A percentile compares a stretch with the other conserved stretches of the same genome.
phyloP scores from a whole-genome alignment of 306 rosid species.

The Sicyos edulis region DNA sequence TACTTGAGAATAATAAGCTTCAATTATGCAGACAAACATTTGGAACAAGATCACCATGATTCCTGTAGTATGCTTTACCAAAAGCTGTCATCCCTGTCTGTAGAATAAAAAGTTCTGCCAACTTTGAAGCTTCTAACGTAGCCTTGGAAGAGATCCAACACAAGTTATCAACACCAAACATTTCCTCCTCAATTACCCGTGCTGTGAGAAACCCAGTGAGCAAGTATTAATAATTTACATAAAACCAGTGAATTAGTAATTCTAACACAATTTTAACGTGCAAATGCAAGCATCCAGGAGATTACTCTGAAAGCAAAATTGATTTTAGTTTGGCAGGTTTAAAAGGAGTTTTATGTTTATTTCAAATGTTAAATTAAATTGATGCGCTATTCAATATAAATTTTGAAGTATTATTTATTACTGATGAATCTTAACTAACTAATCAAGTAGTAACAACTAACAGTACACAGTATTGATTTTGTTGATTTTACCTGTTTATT shows the following conservation, averaged over 20 bases:
- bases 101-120: constrained; percentile 73
- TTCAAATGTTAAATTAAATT: not conserved
- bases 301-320: not conserved
- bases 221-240: constrained; percentile 18
- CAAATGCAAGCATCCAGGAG: not conserved
- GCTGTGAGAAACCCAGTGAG: constrained; percentile 34
- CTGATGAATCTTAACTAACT: not conserved
- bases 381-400: not conserved
- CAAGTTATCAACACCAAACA: constrained; percentile 90
- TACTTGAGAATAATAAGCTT: not conserved
- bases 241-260: constrained; percentile 19
- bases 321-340: not conserved
- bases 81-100: constrained; percentile 98
- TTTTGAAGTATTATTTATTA: not conserved
- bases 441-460: not conserved
- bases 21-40: constrained; percentile 46
- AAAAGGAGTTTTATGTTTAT: not conserved
- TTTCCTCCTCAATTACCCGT: constrained; percentile 90
- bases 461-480: not conserved
- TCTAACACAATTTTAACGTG: not conserved
- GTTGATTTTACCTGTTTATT: not conserved
- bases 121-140: constrained; percentile 73
- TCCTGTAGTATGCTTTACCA: constrained; percentile 89
- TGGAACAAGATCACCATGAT: constrained; percentile 75
- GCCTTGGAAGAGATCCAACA: constrained; percentile 96